Percentiles rank a stretch among this genome's conserved stretches.
Conservation (phyloP, 1,139 yeast genomes). For the Yamadazyma epiphylla region DNA sequence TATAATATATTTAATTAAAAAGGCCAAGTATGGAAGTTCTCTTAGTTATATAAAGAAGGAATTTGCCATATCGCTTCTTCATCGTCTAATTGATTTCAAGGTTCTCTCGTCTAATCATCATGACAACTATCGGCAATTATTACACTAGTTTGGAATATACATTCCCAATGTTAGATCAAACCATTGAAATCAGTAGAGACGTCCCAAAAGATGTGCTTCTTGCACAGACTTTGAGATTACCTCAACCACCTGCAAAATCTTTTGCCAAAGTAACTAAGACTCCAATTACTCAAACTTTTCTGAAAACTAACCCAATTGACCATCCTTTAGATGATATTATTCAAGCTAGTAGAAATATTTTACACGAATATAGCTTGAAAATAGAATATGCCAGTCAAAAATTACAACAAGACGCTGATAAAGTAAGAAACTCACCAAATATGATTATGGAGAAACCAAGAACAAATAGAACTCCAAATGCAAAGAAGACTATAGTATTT, state of each 20-base stretch:
- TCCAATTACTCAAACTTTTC: constrained; percentile 1
- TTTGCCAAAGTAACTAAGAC: constrained; percentile 1
- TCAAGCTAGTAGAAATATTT: constrained; percentile 15
- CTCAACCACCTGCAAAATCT: constrained; percentile 5
- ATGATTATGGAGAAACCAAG: not conserved
- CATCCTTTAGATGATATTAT: constrained; percentile 31
- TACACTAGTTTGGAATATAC: constrained; percentile 17
- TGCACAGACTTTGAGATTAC: constrained; percentile 22
- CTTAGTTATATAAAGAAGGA: constrained; percentile 1
- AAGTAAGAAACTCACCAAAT: not conserved
- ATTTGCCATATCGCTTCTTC: not conserved
- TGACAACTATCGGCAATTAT: constrained; percentile 6
- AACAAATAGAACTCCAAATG: constrained; percentile 18
- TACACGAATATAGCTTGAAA: too few relatives aligned
- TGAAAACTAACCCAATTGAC: constrained; percentile 9
- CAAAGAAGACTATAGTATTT: constrained; percentile 28
- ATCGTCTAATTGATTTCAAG: not conserved
- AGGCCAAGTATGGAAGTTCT: too few relatives aligned
- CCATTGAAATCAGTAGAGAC: constrained; percentile 10
- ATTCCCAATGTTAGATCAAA: constrained; percentile 17
- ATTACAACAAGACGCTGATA: not conserved
- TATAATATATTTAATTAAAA: too few relatives aligned
- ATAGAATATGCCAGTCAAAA: constrained; percentile 10
- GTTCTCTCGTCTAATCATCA: not conserved
- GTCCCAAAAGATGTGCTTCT: constrained; percentile 18